Evolutionary conservation across 495 filamentous ascomycete genomes (phyloP).

Genomic region (Penicillium subrubescens): DNA sequence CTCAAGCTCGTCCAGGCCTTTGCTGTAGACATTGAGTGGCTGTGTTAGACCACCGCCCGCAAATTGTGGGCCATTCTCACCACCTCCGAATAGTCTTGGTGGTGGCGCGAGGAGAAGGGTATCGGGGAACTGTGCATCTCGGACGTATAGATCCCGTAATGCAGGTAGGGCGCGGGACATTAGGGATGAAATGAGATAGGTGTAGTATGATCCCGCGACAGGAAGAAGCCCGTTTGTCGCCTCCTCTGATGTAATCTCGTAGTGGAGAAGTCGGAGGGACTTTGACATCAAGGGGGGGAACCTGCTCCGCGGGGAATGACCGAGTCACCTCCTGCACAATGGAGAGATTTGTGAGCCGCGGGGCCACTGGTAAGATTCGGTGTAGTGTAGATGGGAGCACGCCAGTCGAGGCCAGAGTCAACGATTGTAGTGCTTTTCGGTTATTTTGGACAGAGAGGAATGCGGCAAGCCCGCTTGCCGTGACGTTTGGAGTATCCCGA

Average conservation of each 20-base stretch:
- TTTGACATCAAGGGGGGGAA: slow-evolving; percentile 67
- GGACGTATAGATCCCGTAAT: slow-evolving; percentile 78
- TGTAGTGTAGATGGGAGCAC: slow-evolving; percentile 64
- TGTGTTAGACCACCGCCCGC: slow-evolving; percentile 55
- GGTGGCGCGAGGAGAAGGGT: slow-evolving; percentile 69
- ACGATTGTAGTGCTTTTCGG: slow-evolving; percentile 53
- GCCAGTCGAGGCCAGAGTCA: slow-evolving; percentile 70
- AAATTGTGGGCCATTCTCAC: slow-evolving; percentile 35
- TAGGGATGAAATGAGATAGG: slow-evolving; percentile 80
- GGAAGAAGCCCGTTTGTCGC: slow-evolving; percentile 56
- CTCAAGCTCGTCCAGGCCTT: slow-evolving; percentile 80
- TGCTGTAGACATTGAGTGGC: slow-evolving; percentile 79
- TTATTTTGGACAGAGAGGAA: slow-evolving; percentile 59
- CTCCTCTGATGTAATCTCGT: slow-evolving; percentile 70
- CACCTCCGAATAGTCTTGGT: slow-evolving; percentile 35
- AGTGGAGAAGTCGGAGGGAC: slow-evolving; percentile 71
- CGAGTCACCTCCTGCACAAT: slow-evolving; percentile 66
- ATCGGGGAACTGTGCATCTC: slow-evolving; percentile 78
- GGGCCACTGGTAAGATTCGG: slow-evolving; percentile 61
- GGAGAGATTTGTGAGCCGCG: slow-evolving; percentile 63
- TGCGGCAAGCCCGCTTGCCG: slow-evolving; percentile 63
- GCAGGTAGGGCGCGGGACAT: slow-evolving; percentile 72
- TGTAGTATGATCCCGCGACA: slow-evolving; percentile 73
- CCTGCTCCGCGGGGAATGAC: slow-evolving; percentile 60
- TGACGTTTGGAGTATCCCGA: slow-evolving; percentile 67